These are phyloP conservation scores for Orbilia blumenaviensis DNA, from an alignment of 2,329 filamentous ascomycete species.

Conservation along the genomic window DNA sequence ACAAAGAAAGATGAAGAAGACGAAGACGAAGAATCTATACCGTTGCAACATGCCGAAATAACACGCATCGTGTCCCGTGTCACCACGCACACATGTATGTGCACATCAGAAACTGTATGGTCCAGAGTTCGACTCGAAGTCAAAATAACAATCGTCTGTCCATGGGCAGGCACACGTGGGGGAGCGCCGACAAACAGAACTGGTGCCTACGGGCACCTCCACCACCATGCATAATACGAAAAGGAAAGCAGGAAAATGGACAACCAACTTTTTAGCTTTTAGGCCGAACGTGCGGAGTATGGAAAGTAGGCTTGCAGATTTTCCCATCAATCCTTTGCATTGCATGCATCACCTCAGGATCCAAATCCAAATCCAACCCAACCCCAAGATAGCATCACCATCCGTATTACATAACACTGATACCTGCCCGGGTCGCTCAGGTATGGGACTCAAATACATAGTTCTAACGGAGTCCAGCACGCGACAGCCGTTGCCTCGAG, in stretches of 20 bases:
- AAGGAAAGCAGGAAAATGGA: neutral
- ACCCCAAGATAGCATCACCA: neutral
- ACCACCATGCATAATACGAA: slow-evolving; percentile 8
- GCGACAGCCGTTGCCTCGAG: slow-evolving; percentile 16
- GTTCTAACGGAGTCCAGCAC: slow-evolving; percentile 1
- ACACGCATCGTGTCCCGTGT: too few species aligned
- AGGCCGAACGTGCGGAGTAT: neutral
- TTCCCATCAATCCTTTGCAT: slow-evolving; percentile 38
- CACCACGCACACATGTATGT: too few species aligned
- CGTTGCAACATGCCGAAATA: too few species aligned
- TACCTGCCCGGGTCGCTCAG: neutral
- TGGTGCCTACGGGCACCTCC: slow-evolving; percentile 31
- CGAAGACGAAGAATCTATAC: too few species aligned
- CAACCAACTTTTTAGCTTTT: slow-evolving; percentile 13
- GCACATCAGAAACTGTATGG: too few species aligned
- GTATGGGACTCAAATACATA: too few species aligned
- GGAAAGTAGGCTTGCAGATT: neutral
- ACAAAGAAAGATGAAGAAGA: too few species aligned
- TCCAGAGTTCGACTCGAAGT: neutral
- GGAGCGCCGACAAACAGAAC: slow-evolving; percentile 27
- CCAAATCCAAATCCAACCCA: neutral
- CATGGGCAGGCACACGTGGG: slow-evolving; percentile 21
- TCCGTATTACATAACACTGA: neutral
- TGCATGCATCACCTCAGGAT: neutral
- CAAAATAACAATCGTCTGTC: too few species aligned